These are phyloP conservation scores for Sarocladium strictum DNA, from an alignment of 2,329 filamentous ascomycete genomes.

Conservation along the genomic window DNA sequence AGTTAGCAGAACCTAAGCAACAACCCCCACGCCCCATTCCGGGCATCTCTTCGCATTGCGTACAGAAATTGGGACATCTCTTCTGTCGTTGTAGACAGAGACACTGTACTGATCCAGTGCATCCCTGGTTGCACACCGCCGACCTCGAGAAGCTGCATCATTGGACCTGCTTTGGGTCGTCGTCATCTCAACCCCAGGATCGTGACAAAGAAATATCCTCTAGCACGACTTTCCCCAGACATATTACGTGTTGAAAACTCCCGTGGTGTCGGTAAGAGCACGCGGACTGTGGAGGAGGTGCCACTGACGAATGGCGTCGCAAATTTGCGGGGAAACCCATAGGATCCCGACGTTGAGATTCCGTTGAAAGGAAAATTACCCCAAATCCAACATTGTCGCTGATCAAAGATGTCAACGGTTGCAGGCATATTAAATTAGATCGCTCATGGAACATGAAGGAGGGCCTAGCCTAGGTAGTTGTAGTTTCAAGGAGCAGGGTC, in stretches of 20 bases:
- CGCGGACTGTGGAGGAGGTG: slow-evolving; percentile 1
- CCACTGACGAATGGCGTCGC: neutral
- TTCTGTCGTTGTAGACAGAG: no score
- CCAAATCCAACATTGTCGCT: no score
- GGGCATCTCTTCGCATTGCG: neutral
- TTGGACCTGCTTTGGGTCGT: neutral
- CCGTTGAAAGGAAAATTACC: no score
- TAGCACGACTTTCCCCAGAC: slow-evolving; percentile 5
- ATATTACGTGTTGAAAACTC: slow-evolving; percentile 6
- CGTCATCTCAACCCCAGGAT: slow-evolving; percentile 2
- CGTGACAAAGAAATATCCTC: slow-evolving; percentile 6
- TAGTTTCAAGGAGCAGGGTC: no score
- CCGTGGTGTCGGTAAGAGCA: neutral
- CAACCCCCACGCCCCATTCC: no score
- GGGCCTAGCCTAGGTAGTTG: no score
- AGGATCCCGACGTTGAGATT: neutral
- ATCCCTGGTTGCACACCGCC: neutral
- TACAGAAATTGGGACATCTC: neutral
- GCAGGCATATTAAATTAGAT: no score
- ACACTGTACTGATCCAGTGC: neutral
- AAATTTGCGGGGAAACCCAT: slow-evolving; percentile 2
- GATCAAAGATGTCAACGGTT: no score
- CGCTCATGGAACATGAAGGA: no score
- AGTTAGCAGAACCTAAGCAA: no score
- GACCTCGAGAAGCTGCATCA: neutral